Evolutionary conservation across 345 rosid species (phyloP), one percentile per base, ranked within the genome.

Genomic region (Sisymbrium irio): DNA sequence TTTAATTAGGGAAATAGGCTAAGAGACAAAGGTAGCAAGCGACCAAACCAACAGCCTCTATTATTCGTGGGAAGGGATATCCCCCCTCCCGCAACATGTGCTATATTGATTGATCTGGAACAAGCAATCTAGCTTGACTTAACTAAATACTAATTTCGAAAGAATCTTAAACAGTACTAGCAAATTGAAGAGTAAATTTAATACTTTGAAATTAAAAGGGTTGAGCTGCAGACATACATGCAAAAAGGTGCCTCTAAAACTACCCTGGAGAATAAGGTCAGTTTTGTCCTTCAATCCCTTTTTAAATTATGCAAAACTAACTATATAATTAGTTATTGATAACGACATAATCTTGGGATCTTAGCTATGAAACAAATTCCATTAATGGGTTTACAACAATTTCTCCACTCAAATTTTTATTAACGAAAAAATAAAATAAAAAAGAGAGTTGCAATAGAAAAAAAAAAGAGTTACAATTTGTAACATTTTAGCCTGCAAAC

Each of bases 261-360:
- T 66, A 74, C 78, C 78, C 60, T 57, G 77, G 65, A 65, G 36
- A 18, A 37, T 58, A 15, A 74, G n/a, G 42, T 57, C 71, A 62
- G 40, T 33, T 13, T 74, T 74, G 72, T 65, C 60, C 33, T 65
- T 19, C 17, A 0, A 18, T 53, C 46, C 37, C 14, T 54, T 53
- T 73, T 45, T 53, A 6, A 33, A 65, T 46, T 12, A 56, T 65
- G 54, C 45, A 20, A 40, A 40, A 9, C n/a, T 73, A 53, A 72
- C 7, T 47, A 47, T 12, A 64, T 62, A 32, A 30, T 32, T 19
- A 32, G 2, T 36, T 45, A 7, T 27, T 32, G 77, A 58, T 13
- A 58, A 56, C 19, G 71, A 66, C 65, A 15, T 20, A 33, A 33
- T 50, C 9, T 27, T 27, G 14, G 59, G 36, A 17, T 61, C 67